Percentiles rank a stretch among this genome's conserved stretches.
Evolutionary conservation across 2,329 filamentous ascomycete species (phyloP).

Genomic region (Dactylellina sp.): DNA sequence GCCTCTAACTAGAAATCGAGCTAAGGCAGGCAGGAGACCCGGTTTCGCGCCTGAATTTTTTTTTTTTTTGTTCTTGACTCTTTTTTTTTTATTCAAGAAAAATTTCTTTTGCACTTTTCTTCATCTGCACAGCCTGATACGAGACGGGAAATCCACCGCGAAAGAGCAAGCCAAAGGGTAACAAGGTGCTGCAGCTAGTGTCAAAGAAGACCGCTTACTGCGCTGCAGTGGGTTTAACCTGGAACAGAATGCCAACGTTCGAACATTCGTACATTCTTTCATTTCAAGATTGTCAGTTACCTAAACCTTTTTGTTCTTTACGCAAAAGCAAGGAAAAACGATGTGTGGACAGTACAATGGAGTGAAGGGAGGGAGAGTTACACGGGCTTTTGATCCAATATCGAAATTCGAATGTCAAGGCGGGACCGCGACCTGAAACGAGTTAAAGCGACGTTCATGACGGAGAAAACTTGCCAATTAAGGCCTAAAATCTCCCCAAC

Average conservation of each 20-base stretch:
- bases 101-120: constrained; percentile 32
- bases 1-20: constrained; percentile 36
- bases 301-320: not conserved
- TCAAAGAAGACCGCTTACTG: constrained; percentile 27
- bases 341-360: not conserved
- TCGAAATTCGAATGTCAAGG: constrained; percentile 57
- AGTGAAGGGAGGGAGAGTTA: constrained; percentile 29
- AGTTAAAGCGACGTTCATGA: constrained; percentile 52
- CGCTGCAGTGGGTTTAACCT: constrained; percentile 41
- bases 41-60: constrained; percentile 50
- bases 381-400: constrained; percentile 32
- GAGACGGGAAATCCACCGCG: constrained; percentile 51
- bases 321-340: not conserved
- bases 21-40: constrained; percentile 55
- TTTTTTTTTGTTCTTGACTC: constrained; percentile 8
- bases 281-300: not conserved
- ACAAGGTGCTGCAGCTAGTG: constrained; percentile 40
- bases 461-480: constrained; percentile 55
- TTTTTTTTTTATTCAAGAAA: constrained; percentile 4
- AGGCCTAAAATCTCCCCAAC: constrained; percentile 39
- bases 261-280: constrained; percentile 3
- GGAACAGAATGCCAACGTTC: constrained; percentile 38
- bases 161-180: constrained; percentile 26
- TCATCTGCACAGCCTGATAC: constrained; percentile 49
- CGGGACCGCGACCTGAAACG: constrained; percentile 53